Evolutionary conservation across 192 early-diverging fungal species (phyloP).

Genomic region (Backusella australiensis): DNA sequence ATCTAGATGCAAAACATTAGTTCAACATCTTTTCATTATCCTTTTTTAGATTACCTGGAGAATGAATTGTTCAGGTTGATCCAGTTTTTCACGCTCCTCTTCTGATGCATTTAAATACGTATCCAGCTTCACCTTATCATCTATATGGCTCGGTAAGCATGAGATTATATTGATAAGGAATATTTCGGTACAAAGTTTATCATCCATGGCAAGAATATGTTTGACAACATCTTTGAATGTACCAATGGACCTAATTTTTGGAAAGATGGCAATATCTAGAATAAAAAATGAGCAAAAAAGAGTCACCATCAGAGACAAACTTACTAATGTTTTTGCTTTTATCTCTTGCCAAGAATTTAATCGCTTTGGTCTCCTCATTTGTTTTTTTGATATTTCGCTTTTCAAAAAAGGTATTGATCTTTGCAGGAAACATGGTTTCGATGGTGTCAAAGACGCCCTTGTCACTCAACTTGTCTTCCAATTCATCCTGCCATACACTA

Average conservation of each 20-base stretch:
- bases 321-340: constrained; percentile 59
- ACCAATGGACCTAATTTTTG: constrained; percentile 27
- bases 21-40: background rate
- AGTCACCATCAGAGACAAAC: background rate
- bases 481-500: background rate
- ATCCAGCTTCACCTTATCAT: constrained; percentile 34
- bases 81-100: constrained; percentile 52
- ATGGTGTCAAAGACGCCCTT: constrained; percentile 63
- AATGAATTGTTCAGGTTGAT: constrained; percentile 66
- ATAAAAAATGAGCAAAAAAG: background rate
- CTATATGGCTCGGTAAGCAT: constrained; percentile 64
- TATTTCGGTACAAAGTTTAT: constrained; percentile 56
- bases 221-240: constrained; percentile 62
- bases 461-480: constrained; percentile 27
- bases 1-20: constrained; percentile 38
- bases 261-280: constrained; percentile 31
- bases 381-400: constrained; percentile 33
- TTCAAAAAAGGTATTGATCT: constrained; percentile 44
- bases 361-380: constrained; percentile 50
- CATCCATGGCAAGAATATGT: constrained; percentile 69
- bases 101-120: constrained; percentile 36
- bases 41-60: constrained; percentile 40
- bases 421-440: constrained; percentile 69
- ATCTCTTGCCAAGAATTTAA: constrained; percentile 63
- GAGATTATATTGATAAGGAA: constrained; percentile 64